Evolutionary conservation across 352 stramenopile genomes (phyloP).

Genomic region (Hyaloperonospora brassicae): DNA sequence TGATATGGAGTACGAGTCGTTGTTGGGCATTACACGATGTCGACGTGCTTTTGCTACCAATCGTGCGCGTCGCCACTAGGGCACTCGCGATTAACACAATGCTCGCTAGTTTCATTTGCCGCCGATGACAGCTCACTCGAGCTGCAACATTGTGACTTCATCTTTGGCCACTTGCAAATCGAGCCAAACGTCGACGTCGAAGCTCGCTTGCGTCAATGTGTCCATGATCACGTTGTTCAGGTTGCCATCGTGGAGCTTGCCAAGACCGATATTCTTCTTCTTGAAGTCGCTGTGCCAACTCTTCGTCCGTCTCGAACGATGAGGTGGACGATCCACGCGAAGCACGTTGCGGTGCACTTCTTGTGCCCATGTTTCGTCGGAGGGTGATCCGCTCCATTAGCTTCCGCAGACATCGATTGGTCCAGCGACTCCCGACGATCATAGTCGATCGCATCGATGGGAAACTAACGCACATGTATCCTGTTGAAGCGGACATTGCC

Average conservation of each 20-base stretch:
- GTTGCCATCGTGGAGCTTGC: slow-evolving; percentile 1
- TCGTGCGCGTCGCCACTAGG: too few relatives aligned
- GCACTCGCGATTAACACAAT: too few relatives aligned
- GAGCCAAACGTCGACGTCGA: slow-evolving; percentile 22
- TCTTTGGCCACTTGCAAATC: slow-evolving; percentile 13
- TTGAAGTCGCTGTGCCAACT: slow-evolving; percentile 20
- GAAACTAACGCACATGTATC: slow-evolving; percentile 26
- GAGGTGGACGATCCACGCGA: slow-evolving; percentile 1
- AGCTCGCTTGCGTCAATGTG: slow-evolving; percentile 19
- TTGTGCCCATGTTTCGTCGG: background rate
- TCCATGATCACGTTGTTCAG: slow-evolving; percentile 6
- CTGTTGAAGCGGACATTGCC: slow-evolving; percentile 6
- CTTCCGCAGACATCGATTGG: slow-evolving; percentile 9
- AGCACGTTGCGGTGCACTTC: slow-evolving; percentile 2
- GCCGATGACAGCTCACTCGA: too few relatives aligned
- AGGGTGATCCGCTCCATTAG: slow-evolving; percentile 2
- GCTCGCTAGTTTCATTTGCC: too few relatives aligned
- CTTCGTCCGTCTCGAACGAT: slow-evolving; percentile 21
- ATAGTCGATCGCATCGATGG: slow-evolving; percentile 16
- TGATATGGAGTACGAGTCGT: too few relatives aligned
- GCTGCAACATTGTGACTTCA: slow-evolving; percentile 1
- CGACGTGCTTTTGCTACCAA: too few relatives aligned
- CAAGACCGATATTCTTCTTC: slow-evolving; percentile 23
- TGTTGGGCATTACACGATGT: too few relatives aligned
- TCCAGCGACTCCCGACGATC: slow-evolving; percentile 4